A percentile compares a stretch with the other conserved stretches of the same genome.
Evolutionary conservation across 1,139 yeast genomes (phyloP).

Genomic region (Geotrichum restrictum): DNA sequence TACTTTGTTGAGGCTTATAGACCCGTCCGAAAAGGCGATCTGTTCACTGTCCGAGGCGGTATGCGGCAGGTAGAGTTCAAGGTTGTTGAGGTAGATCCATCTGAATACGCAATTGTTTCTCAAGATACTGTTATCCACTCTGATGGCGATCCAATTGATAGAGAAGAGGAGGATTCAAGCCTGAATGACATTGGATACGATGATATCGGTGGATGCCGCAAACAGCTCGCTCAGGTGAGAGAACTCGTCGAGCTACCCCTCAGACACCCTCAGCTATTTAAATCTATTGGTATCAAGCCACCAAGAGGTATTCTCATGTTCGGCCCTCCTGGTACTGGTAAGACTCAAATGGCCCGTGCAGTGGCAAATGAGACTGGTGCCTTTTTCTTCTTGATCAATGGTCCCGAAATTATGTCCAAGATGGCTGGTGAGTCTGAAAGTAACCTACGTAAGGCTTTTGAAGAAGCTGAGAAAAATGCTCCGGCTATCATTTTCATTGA

Average conservation of each 20-base stretch:
- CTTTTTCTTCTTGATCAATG: conserved; percentile 92
- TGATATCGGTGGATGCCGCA: conserved; percentile 98
- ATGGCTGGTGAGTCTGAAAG: conserved; percentile 99
- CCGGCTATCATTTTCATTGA: conserved; percentile 97
- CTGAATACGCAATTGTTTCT: conserved; percentile 95
- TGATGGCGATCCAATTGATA: conserved; percentile 97
- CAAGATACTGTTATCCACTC: conserved; percentile 98
- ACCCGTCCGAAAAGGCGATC: conserved; percentile 97
- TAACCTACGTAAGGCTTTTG: conserved; percentile 94
- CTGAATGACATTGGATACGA: conserved; percentile 97
- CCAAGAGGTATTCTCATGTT: conserved; percentile 96
- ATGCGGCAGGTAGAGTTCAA: conserved; percentile 99
- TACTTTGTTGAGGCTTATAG: conserved; percentile 98
- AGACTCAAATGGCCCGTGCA: conserved; percentile 98
- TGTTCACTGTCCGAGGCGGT: conserved; percentile 95
- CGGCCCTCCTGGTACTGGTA: conserved; percentile 99
- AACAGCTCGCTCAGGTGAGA: conserved; percentile 97
- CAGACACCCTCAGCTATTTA: conserved; percentile 95
- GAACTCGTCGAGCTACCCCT: conserved; percentile 94
- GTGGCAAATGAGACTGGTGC: conserved; percentile 99
- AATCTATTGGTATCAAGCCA: conserved; percentile 95
- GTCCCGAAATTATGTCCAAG: conserved; percentile 99
- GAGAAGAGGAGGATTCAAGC: conserved; percentile 97
- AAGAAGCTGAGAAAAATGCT: conserved; percentile 97
- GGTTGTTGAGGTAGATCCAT: conserved; percentile 97